phyloP scores from a whole-genome alignment of 805 yeast genomes.

The Tetrapisispora pingtungensis region DNA sequence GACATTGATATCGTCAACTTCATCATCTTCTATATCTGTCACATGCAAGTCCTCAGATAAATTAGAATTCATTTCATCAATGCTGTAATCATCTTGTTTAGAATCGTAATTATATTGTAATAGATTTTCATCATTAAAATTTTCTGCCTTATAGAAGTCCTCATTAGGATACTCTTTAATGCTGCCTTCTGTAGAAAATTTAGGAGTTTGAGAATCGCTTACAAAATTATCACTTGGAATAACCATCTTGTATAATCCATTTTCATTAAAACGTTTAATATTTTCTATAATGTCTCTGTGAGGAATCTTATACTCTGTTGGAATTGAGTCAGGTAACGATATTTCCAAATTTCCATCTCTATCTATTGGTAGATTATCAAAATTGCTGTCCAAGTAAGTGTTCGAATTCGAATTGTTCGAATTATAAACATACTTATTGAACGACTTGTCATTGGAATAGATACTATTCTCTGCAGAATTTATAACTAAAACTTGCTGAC shows the following conservation, averaged over 20 bases:
- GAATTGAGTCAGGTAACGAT: background rate
- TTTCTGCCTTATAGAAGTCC: background rate
- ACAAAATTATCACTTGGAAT: background rate
- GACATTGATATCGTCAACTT: constrained; percentile 19
- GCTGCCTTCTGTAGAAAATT: background rate
- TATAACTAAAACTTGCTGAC: background rate
- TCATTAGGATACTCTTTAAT: background rate
- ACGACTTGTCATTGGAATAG: background rate
- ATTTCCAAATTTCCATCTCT: constrained; percentile 14
- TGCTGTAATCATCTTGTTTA: background rate
- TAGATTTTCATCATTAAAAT: background rate
- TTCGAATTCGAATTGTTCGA: background rate
- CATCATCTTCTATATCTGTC: constrained; percentile 9
- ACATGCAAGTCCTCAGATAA: background rate
- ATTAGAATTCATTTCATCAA: background rate
- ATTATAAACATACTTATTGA: background rate
- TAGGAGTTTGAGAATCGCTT: background rate
- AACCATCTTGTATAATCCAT: constrained; percentile 11
- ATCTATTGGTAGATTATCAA: constrained; percentile 7
- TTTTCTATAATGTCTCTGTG: constrained; percentile 4
- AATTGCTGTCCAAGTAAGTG: background rate
- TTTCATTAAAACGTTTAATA: constrained; percentile 16
- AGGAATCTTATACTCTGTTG: constrained; percentile 4
- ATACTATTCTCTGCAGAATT: background rate
- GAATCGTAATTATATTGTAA: background rate